These are phyloP conservation scores for Petunia hybrid DNA, from an alignment of 305 asterid species.

Conservation along the genomic window DNA sequence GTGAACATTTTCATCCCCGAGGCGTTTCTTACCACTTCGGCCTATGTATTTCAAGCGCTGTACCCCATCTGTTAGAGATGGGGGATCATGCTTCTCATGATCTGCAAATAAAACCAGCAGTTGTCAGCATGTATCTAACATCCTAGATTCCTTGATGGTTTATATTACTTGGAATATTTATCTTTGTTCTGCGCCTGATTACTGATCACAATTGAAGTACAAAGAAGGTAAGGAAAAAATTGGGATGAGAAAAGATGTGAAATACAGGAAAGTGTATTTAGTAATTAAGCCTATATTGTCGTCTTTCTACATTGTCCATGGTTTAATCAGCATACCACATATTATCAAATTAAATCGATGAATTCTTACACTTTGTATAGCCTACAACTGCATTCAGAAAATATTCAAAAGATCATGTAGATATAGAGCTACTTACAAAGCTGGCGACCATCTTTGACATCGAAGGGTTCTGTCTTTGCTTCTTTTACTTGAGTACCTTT, in stretches of 20 bases:
- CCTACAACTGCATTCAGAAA: too few species aligned
- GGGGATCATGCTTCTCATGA: constrained; percentile 50
- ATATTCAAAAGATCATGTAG: background rate
- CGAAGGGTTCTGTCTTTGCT: constrained; percentile 59
- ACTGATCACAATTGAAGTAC: background rate
- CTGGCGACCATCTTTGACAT: constrained; percentile 47
- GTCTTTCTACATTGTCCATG: too few species aligned
- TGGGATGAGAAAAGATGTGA: too few species aligned
- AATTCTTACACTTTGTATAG: too few species aligned
- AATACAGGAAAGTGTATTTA: too few species aligned
- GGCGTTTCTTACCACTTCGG: constrained; percentile 43
- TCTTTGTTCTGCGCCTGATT: background rate
- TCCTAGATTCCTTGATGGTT: background rate
- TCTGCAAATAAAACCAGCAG: constrained; percentile 49
- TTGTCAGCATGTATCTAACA: background rate
- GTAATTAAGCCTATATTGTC: too few species aligned
- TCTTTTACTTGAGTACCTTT: constrained; percentile 45
- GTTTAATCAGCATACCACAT: too few species aligned
- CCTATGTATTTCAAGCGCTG: constrained; percentile 52
- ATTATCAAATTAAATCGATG: too few species aligned
- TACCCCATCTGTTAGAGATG: constrained; percentile 48
- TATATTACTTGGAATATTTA: background rate
- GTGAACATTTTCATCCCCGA: constrained; percentile 24
- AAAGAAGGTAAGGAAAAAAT: too few species aligned
- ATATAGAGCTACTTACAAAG: constrained; percentile 48